These are phyloP conservation scores for Cinchona pubescens DNA, from an alignment of 257 asterid species.

Conservation along the genomic window DNA sequence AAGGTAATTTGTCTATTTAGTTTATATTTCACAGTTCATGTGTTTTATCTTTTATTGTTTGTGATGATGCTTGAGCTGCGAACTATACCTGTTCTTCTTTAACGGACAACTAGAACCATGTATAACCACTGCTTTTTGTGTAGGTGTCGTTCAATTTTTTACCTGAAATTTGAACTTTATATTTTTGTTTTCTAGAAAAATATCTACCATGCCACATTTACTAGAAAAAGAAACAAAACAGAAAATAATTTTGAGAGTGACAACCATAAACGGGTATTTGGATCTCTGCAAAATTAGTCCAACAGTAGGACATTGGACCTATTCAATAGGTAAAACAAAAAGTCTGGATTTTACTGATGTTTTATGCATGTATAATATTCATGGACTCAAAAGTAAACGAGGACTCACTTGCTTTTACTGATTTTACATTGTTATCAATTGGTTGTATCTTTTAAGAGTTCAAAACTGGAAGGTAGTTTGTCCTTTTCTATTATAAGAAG, in stretches of 20 bases:
- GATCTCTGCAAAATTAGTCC: background rate
- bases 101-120: background rate
- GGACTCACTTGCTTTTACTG: background rate
- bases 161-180: background rate
- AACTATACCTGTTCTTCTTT: too few relatives aligned
- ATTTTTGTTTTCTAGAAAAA: background rate
- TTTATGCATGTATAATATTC: background rate
- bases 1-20: constrained; percentile 48
- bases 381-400: background rate
- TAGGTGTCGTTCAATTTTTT: background rate
- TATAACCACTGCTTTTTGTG: background rate
- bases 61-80: background rate
- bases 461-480: background rate
- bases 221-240: background rate
- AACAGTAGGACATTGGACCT: background rate
- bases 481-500: background rate
- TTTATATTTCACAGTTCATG: background rate
- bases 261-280: too few relatives aligned
- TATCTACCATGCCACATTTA: background rate
- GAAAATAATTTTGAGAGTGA: background rate
- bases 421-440: background rate
- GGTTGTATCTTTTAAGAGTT: background rate
- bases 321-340: background rate
- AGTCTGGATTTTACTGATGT: background rate
- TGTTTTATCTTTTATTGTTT: background rate